A percentile compares a stretch with the other conserved stretches of the same genome.
Conservation (phyloP, 805 yeast genomes). For the Kuraishia floccosa region DNA sequence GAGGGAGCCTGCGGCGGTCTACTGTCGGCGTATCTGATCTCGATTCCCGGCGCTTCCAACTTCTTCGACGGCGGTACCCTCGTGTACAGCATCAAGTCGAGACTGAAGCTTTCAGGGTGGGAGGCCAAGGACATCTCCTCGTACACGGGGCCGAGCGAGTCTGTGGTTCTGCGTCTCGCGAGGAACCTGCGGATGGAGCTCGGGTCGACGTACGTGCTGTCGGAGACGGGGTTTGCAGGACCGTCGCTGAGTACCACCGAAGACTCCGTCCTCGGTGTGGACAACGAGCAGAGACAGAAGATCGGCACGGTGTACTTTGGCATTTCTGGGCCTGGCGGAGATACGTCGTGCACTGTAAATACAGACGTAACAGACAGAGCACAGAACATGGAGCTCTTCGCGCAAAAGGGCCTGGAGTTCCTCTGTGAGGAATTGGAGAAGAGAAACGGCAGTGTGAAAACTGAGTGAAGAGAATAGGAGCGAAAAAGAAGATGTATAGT, state of each 20-base stretch:
- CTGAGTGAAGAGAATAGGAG: too few species aligned
- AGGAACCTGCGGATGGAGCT: constrained; percentile 69
- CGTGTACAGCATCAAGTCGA: constrained; percentile 65
- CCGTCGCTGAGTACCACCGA: constrained; percentile 38
- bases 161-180: constrained; percentile 66
- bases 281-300: constrained; percentile 17
- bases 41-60: constrained; percentile 77
- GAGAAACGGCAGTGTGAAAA: too few species aligned
- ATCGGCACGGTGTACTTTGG: constrained; percentile 69
- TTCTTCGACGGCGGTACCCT: constrained; percentile 80
- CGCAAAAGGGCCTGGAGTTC: constrained; percentile 51
- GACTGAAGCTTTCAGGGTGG: constrained; percentile 75
- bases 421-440: constrained; percentile 35
- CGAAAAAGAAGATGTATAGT: too few species aligned
- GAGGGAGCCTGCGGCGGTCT: constrained; percentile 91
- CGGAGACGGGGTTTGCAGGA: constrained; percentile 87
- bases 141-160: constrained; percentile 77
- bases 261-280: constrained; percentile 8
- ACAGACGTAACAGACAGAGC: constrained; percentile 46
- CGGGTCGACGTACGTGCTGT: constrained; percentile 72
- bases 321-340: constrained; percentile 52
- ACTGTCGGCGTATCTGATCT: constrained; percentile 66
- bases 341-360: constrained; percentile 27
- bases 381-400: constrained; percentile 67
- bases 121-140: constrained; percentile 51